These are phyloP conservation scores for Pleurotus tuber-regium DNA, from an alignment of 768 basidiomycete genomes.

Conservation along the genomic window DNA sequence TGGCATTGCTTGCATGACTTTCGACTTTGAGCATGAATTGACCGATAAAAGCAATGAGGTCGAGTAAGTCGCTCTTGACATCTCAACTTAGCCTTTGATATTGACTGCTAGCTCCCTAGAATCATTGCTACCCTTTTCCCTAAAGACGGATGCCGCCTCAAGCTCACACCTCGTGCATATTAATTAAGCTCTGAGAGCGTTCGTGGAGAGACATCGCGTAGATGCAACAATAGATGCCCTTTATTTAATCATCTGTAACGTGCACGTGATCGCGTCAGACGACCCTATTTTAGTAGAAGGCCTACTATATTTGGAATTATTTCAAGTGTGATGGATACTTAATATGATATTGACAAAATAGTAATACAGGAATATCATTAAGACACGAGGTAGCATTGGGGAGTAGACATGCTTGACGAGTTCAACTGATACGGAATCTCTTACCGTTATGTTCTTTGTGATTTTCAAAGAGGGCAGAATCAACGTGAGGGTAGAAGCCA, in stretches of 20 bases:
- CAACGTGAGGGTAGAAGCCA: not conserved
- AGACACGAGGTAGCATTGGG: no score
- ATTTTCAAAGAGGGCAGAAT: not conserved
- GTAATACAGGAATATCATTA: no score
- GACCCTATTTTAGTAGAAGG: not conserved
- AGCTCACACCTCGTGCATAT: conserved; percentile 60
- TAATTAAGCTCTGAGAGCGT: not conserved
- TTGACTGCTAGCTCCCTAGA: no score
- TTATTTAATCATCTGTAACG: not conserved
- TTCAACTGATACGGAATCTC: not conserved
- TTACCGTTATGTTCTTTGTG: not conserved
- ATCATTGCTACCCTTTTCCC: conserved; percentile 98
- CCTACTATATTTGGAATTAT: not conserved
- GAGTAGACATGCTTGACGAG: no score
- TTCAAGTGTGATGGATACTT: no score
- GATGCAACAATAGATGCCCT: no score
- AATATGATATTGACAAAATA: no score
- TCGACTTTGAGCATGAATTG: conserved; percentile 86
- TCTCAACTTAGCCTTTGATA: no score
- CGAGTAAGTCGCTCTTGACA: conserved; percentile 51
- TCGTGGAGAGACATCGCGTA: no score
- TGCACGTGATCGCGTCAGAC: conserved; percentile 7
- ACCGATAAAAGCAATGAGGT: conserved; percentile 80
- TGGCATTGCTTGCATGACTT: conserved; percentile 73
- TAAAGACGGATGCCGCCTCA: conserved; percentile 84